Evolutionary conservation across 2,329 filamentous ascomycete species (phyloP), one percentile per base, ranked within the genome.

Genomic region (Verticillium isaacii): DNA sequence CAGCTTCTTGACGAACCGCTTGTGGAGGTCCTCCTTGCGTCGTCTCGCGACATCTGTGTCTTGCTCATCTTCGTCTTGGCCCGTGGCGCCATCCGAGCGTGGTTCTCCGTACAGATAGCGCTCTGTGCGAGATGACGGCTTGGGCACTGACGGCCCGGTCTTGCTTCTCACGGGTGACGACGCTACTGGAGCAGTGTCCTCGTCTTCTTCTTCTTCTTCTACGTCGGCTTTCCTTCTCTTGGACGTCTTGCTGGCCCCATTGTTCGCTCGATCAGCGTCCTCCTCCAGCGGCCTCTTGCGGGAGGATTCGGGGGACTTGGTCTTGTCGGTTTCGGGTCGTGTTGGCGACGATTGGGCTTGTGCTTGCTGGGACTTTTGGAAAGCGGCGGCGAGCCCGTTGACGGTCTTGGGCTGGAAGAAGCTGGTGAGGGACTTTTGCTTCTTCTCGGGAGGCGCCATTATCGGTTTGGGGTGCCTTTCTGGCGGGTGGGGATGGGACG

Each of bases 1-100:
- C 2, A 99, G 85, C 73, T 94, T 97, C 80, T 91, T 91, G 36
- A 98, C 89, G 70, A 98, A 99, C 68, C 88, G 90, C 64, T 85
- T 82, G 72, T 97, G 95, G 29, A 97, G 78, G 57, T 86, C 87
- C 62, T 90, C 85, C 70, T 89, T 93, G 62, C 81, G 80, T 65
- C 79, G 84, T 66, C 77, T 78, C 29, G 71, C 82, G 1, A 79
- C 79, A 3, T 77, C 76, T 60, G 84, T 84, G 7, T 82, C 80
- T 15, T 85, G 81, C 1, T 78, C 75, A 2, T 76, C 74, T 1
- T 74, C 73, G 15, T 77, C 74, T 1, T 70, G 72, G 1, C 75
- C 72, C 5, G 75, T 71, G 50, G 74, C 71, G 0, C 66, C 68
- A 34, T 78, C 67, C 74, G 86, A 29, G 60, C 68, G 76, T 17